Base-by-base conservation (phyloP, 2,329 filamentous ascomycete species). In the Cercospora nicotianae region DNA sequence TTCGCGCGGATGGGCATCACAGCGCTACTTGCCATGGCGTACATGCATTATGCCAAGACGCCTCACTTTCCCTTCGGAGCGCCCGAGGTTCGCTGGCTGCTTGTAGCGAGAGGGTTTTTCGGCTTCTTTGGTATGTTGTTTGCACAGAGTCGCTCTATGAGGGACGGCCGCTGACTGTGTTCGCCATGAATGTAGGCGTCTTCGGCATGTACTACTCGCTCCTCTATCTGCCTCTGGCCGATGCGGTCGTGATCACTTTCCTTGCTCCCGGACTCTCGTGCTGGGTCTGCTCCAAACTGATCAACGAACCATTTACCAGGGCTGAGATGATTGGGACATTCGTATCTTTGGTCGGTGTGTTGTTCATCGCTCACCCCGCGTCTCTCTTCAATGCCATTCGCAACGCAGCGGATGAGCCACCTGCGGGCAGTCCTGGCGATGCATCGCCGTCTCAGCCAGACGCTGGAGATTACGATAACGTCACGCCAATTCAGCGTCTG, bases 201-300 rank as follows among this genome's bases (percentile, higher is more conserved):
- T 94, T 90, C 77, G 91, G 91, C 39, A 87, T 95, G 80, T 96
- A 89, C 73, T 89, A 89, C 74, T 90, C 87, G 7, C 81, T 91
- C 66, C 86, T 91, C 76, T 96, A 96, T 74, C 86, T 97, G 3
- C 91, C 92, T 0, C 85, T 97, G 2, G 91, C 92, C 16, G 93
- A 97, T 77, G 93, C 93, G 2, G 95, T 92, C 0, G 93, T 97
- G 36, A 90, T 97, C 63, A 95, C 92, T 8, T 97, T 97, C 77
- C 84, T 97, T 5, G 87, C 91, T 0, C 94, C 94, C 0, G 90
- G 90, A 13, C 84, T 96, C 5, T 87, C 92, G 20, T 92, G 91
- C 66, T 92, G 94, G 81, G 86, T 91, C 18, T 96, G 93, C 77
- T 93, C 91, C 39, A 82, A 93, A 65, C 80, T 94, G 42, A 85